Evolutionary conservation across 768 basidiomycete genomes (phyloP), one percentile per base, ranked within the genome.

Genomic region (Serendipita sp.): DNA sequence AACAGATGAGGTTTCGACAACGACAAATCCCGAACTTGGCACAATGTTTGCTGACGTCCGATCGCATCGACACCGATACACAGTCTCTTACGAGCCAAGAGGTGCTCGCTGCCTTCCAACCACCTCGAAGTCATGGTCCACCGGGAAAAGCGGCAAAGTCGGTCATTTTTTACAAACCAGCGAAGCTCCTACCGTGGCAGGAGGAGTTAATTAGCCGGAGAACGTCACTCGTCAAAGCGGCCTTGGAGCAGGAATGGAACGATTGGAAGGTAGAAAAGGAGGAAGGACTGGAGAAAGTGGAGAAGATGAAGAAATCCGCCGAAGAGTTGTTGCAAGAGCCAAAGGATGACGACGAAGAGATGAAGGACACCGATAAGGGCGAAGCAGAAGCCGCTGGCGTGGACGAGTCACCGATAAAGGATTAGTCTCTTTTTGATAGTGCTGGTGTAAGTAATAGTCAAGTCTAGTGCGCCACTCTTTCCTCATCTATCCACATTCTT

Each of bases 41-140:
- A 65, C 83, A 86, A 71, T 91, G 86, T 75, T 74, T 91, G 64
- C 74, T 81, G 65, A 90, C 88, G 33, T 84, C 85, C 66, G 88
- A 90, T 71, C 72, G 72, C 62, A 81, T 89, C 17, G 53, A 58
- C 31, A 58, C 63, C 78, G 28, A 63, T 56, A 80, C 33, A 56
- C 70, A 11, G 69, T 73, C 56, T 72, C 74, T 28, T 68, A 68
- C 38, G 58, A 44, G 44, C 13, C 24, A 43, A 33, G 58, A 45
- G 16, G 7, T 43, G 13, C 56, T 60, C 22, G 28, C 64, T 28
- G 67, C 74, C 22, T 64, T 69, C 20, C 68, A 71, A 16, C 61
- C 70, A 31, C 66, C 70, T 3, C 62, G 70, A 24, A 72, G 74
- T 51, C 73, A 33, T 20, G 45, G 74, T 76, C 3, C 75, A 76